These are phyloP conservation scores for Candida fluviatilis DNA, from an alignment of 805 yeast genomes.

Conservation along the genomic window DNA sequence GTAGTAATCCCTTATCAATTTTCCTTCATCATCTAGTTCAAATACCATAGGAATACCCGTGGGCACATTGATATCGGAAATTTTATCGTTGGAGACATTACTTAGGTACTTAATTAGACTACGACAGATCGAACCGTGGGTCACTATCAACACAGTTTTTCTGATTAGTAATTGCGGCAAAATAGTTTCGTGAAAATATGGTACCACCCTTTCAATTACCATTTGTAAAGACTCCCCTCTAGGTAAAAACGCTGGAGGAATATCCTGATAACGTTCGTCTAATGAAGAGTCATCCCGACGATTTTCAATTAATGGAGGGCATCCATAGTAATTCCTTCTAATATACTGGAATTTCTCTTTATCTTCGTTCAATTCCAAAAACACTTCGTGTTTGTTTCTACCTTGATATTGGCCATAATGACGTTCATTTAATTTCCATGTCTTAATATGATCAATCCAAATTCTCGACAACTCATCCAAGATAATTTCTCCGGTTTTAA, in stretches of 20 bases:
- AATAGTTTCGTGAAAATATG: constrained; percentile 29
- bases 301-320: constrained; percentile 29
- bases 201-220: constrained; percentile 37
- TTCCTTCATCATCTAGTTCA: constrained; percentile 30
- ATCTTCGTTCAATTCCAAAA: constrained; percentile 29
- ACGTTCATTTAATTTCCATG: constrained; percentile 42
- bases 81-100: constrained; percentile 33
- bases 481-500: constrained; percentile 38
- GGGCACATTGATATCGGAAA: constrained; percentile 38
- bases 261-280: constrained; percentile 32
- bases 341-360: constrained; percentile 35
- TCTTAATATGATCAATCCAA: constrained; percentile 35
- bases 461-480: constrained; percentile 25
- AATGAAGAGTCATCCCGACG: constrained; percentile 23
- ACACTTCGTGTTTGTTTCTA: constrained; percentile 32
- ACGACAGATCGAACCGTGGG: constrained; percentile 42
- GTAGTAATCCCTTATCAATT: constrained; percentile 25
- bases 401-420: constrained; percentile 44
- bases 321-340: constrained; percentile 33
- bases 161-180: constrained; percentile 19
- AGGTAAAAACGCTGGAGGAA: constrained; percentile 23
- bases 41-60: constrained; percentile 44
- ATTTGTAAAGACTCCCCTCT: constrained; percentile 37
- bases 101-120: constrained; percentile 36
- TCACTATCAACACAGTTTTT: constrained; percentile 33